Conservation (phyloP, 2,329 filamentous ascomycete species). For the Verticillium tricorpus region DNA sequence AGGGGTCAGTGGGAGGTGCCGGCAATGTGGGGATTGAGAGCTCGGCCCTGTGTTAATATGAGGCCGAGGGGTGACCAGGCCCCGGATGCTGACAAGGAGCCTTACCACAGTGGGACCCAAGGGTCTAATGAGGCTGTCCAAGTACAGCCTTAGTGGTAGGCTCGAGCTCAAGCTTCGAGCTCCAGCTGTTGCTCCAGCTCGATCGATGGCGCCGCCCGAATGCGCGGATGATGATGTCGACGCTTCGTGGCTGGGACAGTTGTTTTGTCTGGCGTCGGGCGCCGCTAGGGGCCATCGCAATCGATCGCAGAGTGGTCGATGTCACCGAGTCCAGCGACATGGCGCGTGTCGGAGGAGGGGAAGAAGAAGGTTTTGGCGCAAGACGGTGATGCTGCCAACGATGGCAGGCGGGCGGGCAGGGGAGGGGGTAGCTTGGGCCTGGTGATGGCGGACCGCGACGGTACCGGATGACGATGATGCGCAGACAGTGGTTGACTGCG, state of each 20-base stretch:
- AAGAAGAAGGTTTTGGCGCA: neutral
- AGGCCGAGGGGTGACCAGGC: neutral
- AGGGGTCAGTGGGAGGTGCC: neutral
- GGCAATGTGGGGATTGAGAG: neutral
- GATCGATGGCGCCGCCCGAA: neutral
- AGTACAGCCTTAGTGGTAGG: too few species aligned
- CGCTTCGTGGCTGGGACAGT: neutral
- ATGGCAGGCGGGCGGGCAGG: neutral
- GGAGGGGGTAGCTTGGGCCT: neutral
- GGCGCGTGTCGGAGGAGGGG: neutral
- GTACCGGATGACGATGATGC: neutral
- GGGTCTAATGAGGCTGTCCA: neutral
- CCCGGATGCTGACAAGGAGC: neutral
- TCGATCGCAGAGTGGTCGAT: neutral
- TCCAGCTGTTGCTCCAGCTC: neutral
- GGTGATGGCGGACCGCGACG: neutral
- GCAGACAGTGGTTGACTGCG: neutral
- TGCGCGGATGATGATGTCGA: too few species aligned
- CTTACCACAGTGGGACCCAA: neutral
- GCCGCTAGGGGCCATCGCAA: neutral
- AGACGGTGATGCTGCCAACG: neutral
- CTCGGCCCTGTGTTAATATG: neutral
- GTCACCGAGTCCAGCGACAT: neutral
- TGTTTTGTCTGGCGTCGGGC: neutral
- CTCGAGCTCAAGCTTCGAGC: too few species aligned